Evolutionary conservation across 2,329 filamentous ascomycete species (phyloP).

Genomic region (Fusarium agapanthi): DNA sequence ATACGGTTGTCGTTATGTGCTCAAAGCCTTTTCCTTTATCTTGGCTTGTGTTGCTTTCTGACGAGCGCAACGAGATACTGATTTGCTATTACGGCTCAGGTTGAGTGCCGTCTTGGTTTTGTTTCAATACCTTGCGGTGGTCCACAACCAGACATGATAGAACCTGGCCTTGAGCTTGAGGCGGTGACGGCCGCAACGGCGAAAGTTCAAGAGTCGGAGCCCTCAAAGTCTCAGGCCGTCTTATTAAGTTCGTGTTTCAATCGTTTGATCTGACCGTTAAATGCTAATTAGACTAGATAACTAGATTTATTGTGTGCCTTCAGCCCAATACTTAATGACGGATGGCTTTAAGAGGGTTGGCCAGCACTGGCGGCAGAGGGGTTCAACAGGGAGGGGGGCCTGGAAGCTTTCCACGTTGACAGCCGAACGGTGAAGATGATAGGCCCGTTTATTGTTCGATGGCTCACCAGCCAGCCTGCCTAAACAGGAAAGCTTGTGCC

Average conservation of each 20-base stretch:
- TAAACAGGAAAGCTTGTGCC: constrained; percentile 7
- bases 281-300: neutral
- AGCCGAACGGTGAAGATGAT: neutral
- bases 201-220: constrained; percentile 5
- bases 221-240: constrained; percentile 3
- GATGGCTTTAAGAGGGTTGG: neutral
- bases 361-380: neutral
- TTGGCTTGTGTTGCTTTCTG: neutral
- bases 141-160: neutral
- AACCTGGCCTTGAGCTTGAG: constrained; percentile 8
- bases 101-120: neutral
- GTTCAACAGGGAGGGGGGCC: neutral
- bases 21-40: neutral
- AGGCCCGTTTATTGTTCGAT: constrained; percentile 1
- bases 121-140: constrained; percentile 8
- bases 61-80: neutral
- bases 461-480: neutral
- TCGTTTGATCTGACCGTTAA: constrained; percentile 5
- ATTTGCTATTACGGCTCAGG: neutral
- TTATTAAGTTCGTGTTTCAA: neutral
- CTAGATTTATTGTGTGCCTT: neutral
- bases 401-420: neutral
- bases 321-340: neutral
- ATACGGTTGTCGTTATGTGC: neutral
- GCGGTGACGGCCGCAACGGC: constrained; percentile 16